A percentile compares a stretch with the other conserved stretches of the same genome.
These are phyloP conservation scores for Dryas integrifolia DNA, from an alignment of 331 rosid species.

Conservation along the genomic window DNA sequence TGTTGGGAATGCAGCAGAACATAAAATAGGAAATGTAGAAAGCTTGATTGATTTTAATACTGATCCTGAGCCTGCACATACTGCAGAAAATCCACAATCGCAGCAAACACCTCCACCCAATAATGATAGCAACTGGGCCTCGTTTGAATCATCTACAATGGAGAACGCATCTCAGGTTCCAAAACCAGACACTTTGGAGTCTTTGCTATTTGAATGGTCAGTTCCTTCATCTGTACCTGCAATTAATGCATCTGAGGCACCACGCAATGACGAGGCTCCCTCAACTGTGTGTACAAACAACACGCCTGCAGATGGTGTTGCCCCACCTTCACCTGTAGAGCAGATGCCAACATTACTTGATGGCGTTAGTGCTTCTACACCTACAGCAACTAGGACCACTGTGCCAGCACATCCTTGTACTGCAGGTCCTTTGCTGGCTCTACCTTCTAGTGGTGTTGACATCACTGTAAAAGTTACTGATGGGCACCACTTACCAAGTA, in stretches of 20 bases:
- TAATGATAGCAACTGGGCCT: constrained; percentile 43
- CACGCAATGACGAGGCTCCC: constrained; percentile 26
- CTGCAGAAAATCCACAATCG: constrained; percentile 28
- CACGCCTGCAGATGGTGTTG: constrained; percentile 24
- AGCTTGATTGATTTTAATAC: constrained; percentile 41
- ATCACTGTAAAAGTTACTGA: constrained; percentile 21
- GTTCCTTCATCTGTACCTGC: constrained; percentile 37
- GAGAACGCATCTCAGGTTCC: constrained; percentile 36
- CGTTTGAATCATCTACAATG: constrained; percentile 38
- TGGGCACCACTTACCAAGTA: constrained; percentile 28
- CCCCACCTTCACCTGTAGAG: constrained; percentile 30
- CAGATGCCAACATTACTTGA: constrained; percentile 29
- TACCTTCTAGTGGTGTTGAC: constrained; percentile 13
- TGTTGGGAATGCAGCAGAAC: constrained; percentile 31
- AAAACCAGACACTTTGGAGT: constrained; percentile 45
- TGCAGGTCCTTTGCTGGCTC: constrained; percentile 27
- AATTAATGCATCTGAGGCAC: constrained; percentile 23
- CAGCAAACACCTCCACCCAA: constrained; percentile 34
- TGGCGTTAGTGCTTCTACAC: constrained; percentile 21
- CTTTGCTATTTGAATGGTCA: constrained; percentile 56
- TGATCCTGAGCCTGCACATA: constrained; percentile 34
- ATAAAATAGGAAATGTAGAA: constrained; percentile 19
- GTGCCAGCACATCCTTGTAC: constrained; percentile 31
- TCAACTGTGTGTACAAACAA: constrained; percentile 31
- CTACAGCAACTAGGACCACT: constrained; percentile 23